Evolutionary conservation across 1,139 yeast genomes (phyloP).

Genomic region (Saccharomyces hybrid): DNA sequence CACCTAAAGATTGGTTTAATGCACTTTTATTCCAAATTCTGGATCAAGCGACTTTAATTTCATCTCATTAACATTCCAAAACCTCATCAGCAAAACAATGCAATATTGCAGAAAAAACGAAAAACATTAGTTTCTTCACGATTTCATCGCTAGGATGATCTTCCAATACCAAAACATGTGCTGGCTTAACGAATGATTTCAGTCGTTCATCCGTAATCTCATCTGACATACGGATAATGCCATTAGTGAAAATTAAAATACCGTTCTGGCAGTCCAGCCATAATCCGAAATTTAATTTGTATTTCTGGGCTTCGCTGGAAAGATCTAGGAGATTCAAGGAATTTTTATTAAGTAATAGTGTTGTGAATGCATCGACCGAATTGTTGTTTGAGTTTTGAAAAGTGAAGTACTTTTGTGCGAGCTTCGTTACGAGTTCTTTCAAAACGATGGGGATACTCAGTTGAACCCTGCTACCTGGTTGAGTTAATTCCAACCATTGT

Average conservation of each 20-base stretch:
- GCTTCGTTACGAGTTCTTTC: neutral
- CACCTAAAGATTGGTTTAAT: neutral
- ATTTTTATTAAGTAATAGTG: neutral
- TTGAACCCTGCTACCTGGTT: neutral
- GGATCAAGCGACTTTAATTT: too few species aligned
- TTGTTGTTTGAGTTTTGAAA: neutral
- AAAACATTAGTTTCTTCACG: conserved; percentile 17
- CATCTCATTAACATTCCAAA: neutral
- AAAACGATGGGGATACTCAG: neutral
- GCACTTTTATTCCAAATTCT: too few species aligned
- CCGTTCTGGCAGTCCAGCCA: conserved; percentile 23
- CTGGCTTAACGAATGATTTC: conserved; percentile 10
- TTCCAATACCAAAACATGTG: conserved; percentile 12
- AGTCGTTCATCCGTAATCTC: neutral
- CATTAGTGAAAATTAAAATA: conserved; percentile 18
- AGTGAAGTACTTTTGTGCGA: neutral
- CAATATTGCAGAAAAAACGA: conserved; percentile 18
- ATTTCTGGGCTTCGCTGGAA: neutral
- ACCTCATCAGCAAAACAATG: conserved; percentile 16
- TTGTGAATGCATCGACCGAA: conserved; percentile 1
- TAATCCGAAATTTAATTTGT: conserved; percentile 10
- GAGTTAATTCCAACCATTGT: neutral
- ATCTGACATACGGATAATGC: conserved; percentile 6
- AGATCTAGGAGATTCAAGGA: neutral
- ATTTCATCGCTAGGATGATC: conserved; percentile 7